phyloP scores from a whole-genome alignment of 2,329 filamentous ascomycete species.

The Botrytis medusae region DNA sequence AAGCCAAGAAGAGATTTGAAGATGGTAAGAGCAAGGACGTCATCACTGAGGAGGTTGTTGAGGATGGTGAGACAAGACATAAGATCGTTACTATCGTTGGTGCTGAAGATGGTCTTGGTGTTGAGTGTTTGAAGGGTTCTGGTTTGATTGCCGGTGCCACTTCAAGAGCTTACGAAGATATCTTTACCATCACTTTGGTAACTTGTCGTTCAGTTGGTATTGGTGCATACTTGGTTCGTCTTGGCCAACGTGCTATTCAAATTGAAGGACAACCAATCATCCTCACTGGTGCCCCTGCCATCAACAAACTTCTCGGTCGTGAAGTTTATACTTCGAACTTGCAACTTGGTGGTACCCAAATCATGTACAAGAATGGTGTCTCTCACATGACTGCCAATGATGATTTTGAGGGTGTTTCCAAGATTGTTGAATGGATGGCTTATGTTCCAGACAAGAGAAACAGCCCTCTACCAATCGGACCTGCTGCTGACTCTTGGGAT shows the following conservation, averaged over 20 bases:
- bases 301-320: conserved; percentile 97
- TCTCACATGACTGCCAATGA: conserved; percentile 98
- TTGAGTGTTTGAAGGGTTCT: conserved; percentile 94
- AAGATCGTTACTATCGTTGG: conserved; percentile 94
- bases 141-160: conserved; percentile 98
- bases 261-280: conserved; percentile 99
- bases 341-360: conserved; percentile 99
- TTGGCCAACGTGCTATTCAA: conserved; percentile 97
- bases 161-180: conserved; percentile 95
- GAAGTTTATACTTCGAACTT: conserved; percentile 99
- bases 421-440: conserved; percentile 98
- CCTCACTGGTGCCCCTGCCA: conserved; percentile 90
- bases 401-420: conserved; percentile 95
- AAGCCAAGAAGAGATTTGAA: conserved; percentile 83
- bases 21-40: conserved; percentile 72
- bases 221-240: conserved; percentile 95
- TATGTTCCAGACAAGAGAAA: conserved; percentile 96
- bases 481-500: conserved; percentile 84
- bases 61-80: conserved; percentile 86
- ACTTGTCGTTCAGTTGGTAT: conserved; percentile 99
- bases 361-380: conserved; percentile 99
- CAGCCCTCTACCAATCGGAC: conserved; percentile 87
- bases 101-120: conserved; percentile 92
- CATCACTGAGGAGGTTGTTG: conserved; percentile 82
- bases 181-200: conserved; percentile 96